Percentiles rank a stretch among this genome's conserved stretches.
phyloP scores from a whole-genome alignment of 1,284 basidiomycete genomes.

The Sporisorium scitamineum region DNA sequence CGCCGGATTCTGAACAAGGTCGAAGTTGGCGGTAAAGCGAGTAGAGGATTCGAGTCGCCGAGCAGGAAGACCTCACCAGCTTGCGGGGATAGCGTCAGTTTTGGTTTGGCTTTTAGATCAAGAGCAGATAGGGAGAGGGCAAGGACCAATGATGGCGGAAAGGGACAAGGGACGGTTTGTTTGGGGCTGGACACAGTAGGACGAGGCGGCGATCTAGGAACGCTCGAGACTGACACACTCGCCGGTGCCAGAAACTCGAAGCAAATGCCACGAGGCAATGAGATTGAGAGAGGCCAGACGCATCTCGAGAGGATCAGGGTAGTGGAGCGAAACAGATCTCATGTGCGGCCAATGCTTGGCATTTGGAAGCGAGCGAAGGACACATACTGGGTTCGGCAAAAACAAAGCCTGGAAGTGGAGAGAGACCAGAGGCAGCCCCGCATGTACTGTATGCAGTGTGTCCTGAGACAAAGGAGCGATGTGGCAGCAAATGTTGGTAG shows the following conservation, averaged over 20 bases:
- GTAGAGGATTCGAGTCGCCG: background rate
- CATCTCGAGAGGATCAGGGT: conserved; percentile 3
- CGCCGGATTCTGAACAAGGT: conserved; percentile 4
- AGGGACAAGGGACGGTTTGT: background rate
- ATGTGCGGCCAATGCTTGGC: conserved; percentile 19
- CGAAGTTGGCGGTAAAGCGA: background rate
- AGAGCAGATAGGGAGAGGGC: background rate
- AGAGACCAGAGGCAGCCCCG: background rate
- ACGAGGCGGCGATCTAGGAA: conserved; percentile 32
- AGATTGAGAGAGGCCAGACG: background rate
- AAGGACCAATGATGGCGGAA: background rate
- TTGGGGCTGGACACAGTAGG: conserved; percentile 1
- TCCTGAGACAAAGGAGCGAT: background rate
- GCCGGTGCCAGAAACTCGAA: conserved; percentile 4
- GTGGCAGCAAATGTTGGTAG: background rate
- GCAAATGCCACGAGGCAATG: conserved; percentile 24
- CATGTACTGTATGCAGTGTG: background rate
- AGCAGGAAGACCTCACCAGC: background rate
- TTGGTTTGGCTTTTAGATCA: background rate
- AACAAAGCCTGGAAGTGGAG: no score
- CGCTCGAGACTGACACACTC: conserved; percentile 15
- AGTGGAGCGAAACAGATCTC: background rate
- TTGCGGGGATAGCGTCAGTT: background rate
- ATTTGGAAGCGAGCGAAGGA: conserved; percentile 5
- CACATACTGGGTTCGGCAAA: conserved; percentile 23